Conservation (phyloP, 1,284 basidiomycete species). For the Limonomyces culmigenus region DNA sequence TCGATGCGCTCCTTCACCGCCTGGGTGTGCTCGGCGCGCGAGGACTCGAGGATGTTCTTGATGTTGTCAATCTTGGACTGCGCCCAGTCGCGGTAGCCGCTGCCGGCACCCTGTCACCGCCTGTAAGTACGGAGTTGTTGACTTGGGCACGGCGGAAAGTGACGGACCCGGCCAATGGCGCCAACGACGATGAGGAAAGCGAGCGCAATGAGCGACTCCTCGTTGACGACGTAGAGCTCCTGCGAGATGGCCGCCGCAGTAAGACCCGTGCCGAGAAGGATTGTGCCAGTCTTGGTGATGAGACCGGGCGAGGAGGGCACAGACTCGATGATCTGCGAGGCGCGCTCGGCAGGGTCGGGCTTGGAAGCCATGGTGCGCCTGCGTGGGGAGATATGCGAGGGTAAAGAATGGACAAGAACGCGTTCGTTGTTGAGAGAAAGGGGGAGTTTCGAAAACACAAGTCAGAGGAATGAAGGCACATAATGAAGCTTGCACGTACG, state of each 20-base stretch:
- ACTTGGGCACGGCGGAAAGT: background rate
- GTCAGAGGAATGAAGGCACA: background rate
- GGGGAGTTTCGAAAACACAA: background rate
- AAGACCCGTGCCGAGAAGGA: constrained; percentile 82
- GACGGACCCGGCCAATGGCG: constrained; percentile 68
- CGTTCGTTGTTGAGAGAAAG: background rate
- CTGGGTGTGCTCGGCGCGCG: constrained; percentile 82
- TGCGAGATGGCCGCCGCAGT: constrained; percentile 90
- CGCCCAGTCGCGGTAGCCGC: constrained; percentile 90
- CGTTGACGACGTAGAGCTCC: constrained; percentile 96
- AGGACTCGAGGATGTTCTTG: constrained; percentile 66
- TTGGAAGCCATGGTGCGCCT: constrained; percentile 50
- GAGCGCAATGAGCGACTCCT: constrained; percentile 75
- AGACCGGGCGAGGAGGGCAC: constrained; percentile 82
- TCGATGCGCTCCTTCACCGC: constrained; percentile 89
- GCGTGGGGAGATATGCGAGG: constrained; percentile 3
- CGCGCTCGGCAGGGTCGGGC: constrained; percentile 74
- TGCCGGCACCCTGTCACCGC: constrained; percentile 18
- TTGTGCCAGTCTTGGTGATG: constrained; percentile 88
- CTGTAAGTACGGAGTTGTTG: background rate
- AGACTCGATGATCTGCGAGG: constrained; percentile 81
- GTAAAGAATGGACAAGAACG: background rate
- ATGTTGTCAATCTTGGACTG: constrained; percentile 74
- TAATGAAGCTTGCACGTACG: background rate
- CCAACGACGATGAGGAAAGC: constrained; percentile 81